These are phyloP conservation scores for Claviceps monticola DNA, from an alignment of 2,329 filamentous ascomycete genomes.

Conservation along the genomic window DNA sequence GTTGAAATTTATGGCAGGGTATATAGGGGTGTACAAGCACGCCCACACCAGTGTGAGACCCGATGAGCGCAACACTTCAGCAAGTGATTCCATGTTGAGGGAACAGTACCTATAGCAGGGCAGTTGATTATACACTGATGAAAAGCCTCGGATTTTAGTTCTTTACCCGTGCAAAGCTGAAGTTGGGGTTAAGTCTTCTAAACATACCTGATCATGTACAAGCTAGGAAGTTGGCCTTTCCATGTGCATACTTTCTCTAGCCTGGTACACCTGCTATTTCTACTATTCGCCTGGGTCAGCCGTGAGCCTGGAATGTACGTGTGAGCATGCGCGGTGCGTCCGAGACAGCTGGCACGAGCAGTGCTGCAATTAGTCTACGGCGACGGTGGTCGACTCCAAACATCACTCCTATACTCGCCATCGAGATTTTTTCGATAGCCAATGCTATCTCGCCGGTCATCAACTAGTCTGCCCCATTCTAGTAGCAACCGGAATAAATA, in stretches of 20 bases:
- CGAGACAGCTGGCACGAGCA: background rate
- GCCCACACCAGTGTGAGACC: too few species aligned
- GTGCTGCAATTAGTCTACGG: background rate
- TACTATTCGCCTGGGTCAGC: background rate
- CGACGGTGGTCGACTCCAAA: conserved; percentile 13
- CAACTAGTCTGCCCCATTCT: conserved; percentile 60
- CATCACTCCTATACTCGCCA: conserved; percentile 16
- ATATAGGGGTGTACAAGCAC: too few species aligned
- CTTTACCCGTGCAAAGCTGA: background rate
- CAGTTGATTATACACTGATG: background rate
- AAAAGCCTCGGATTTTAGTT: background rate
- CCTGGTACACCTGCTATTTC: background rate
- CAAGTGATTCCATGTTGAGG: background rate
- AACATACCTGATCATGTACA: too few species aligned
- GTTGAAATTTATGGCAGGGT: too few species aligned
- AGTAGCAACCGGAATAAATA: conserved; percentile 67
- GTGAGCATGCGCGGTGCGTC: background rate
- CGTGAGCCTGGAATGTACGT: background rate
- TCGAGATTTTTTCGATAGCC: conserved; percentile 19
- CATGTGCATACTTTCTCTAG: too few species aligned
- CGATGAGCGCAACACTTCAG: background rate
- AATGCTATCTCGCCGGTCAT: conserved; percentile 41
- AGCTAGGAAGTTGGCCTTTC: too few species aligned
- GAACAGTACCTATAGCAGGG: background rate
- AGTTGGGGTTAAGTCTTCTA: background rate